phyloP scores from a whole-genome alignment of 306 rosid genomes.

The Hippophae gyantsensis region DNA sequence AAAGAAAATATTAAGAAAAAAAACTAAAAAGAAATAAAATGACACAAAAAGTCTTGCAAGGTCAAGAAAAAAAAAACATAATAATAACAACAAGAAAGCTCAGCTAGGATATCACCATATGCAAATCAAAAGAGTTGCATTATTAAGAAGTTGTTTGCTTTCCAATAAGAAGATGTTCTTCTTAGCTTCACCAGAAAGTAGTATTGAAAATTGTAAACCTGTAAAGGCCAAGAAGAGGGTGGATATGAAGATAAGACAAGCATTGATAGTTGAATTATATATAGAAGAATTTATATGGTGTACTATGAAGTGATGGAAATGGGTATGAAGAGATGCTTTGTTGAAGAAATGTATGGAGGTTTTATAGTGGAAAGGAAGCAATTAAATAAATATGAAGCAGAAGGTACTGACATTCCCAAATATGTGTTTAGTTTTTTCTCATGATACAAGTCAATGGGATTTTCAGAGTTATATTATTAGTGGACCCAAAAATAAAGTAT shows the following conservation, averaged over 20 bases:
- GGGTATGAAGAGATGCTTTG: slow-evolving; percentile 18
- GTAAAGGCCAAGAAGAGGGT: not conserved
- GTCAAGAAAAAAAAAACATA: slow-evolving; percentile 45
- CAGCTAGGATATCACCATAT: slow-evolving; percentile 57
- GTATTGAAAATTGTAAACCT: not conserved
- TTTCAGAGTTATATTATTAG: not conserved
- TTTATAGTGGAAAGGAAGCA: slow-evolving; percentile 18
- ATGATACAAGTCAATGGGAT: slow-evolving; percentile 19
- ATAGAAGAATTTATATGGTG: not conserved
- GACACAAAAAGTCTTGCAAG: slow-evolving; percentile 59
- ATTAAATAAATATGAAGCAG: slow-evolving; percentile 19
- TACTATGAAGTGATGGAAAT: slow-evolving; percentile 38
- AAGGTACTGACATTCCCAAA: slow-evolving; percentile 42
- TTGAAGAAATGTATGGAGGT: slow-evolving; percentile 17
- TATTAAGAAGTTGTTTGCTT: not conserved
- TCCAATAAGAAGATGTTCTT: not conserved
- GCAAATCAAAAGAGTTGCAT: not conserved
- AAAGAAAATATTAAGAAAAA: accelerated
- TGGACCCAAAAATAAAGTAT: too few species aligned
- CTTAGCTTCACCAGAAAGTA: not conserved
- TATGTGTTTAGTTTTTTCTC: slow-evolving; percentile 26
- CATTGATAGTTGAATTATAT: slow-evolving; percentile 6
- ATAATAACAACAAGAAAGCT: slow-evolving; percentile 21
- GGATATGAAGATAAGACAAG: slow-evolving; percentile 20
- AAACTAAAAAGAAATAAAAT: accelerated